Conservation (phyloP, 2,329 filamentous ascomycete species). For the Coniella vitis region DNA sequence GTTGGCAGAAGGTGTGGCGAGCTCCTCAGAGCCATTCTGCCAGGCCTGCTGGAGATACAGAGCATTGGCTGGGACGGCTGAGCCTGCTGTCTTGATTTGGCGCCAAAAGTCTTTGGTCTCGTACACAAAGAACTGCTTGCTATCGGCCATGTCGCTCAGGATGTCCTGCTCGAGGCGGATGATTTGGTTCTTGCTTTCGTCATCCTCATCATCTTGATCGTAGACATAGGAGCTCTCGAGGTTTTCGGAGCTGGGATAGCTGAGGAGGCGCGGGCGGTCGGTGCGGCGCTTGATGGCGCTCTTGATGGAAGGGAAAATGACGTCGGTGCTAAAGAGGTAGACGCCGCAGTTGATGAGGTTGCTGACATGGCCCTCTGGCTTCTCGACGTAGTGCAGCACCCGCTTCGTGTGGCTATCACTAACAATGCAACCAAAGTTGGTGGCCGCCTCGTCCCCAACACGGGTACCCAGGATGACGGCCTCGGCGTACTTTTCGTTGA, state of each 20-base stretch:
- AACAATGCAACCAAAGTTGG: conserved; percentile 97
- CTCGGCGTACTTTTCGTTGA: conserved; percentile 91
- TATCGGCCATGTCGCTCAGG: conserved; percentile 88
- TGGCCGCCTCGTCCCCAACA: conserved; percentile 83
- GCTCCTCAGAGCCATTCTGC: conserved; percentile 74
- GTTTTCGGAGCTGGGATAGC: conserved; percentile 95
- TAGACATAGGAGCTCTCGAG: conserved; percentile 60
- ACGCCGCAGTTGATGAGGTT: conserved; percentile 99
- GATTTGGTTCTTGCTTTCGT: conserved; percentile 74
- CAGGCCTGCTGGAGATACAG: conserved; percentile 92
- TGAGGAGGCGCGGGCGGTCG: conserved; percentile 81
- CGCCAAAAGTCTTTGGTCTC: conserved; percentile 99
- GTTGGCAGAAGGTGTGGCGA: conserved; percentile 75
- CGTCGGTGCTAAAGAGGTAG: conserved; percentile 92
- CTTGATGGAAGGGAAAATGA: conserved; percentile 92
- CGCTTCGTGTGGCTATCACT: conserved; percentile 89
- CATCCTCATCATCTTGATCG: conserved; percentile 45
- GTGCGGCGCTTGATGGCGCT: conserved; percentile 92
- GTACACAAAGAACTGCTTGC: conserved; percentile 95
- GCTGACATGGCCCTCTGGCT: conserved; percentile 94
- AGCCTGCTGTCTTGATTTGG: conserved; percentile 98
- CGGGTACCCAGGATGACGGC: conserved; percentile 92
- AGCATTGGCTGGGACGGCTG: conserved; percentile 91
- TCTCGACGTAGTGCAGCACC: conserved; percentile 98
- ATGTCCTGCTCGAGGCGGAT: conserved; percentile 97